Percentiles rank a stretch among this genome's conserved stretches.
Evolutionary conservation across 441 rosid species (phyloP).

Genomic region (Syzygium syzygioides): DNA sequence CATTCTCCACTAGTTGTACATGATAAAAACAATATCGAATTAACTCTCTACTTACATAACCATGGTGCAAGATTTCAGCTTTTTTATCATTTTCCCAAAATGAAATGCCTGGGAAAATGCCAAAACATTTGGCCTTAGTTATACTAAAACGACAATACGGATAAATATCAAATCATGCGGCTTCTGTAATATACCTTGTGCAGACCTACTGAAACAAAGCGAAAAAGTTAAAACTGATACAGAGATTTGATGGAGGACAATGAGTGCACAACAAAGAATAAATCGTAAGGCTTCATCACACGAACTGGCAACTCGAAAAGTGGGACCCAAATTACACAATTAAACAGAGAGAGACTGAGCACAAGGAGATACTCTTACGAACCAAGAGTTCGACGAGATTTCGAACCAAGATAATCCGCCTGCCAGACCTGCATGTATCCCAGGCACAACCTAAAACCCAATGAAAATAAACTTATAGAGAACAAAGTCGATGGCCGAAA

Average conservation of each 20-base stretch:
- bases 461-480: too few species aligned
- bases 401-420: too few species aligned
- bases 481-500: too few species aligned
- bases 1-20: background rate
- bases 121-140: background rate
- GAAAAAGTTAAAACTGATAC: background rate
- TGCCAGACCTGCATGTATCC: too few species aligned
- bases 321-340: background rate
- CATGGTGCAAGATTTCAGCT: slow-evolving; percentile 70
- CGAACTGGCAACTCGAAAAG: background rate
- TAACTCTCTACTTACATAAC: slow-evolving; percentile 53
- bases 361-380: too few species aligned
- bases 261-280: too few species aligned
- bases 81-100: slow-evolving; percentile 72
- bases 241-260: too few species aligned
- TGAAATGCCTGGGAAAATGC: slow-evolving; percentile 48
- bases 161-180: background rate
- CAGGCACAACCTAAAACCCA: too few species aligned
- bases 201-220: background rate
- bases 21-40: background rate
- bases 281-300: too few species aligned
- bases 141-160: background rate
- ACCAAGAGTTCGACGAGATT: too few species aligned
- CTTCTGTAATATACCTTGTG: background rate
- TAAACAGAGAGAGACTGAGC: background rate